These are phyloP conservation scores for Ganoderma sp. DNA, from an alignment of 1,284 basidiomycete species.

Conservation along the genomic window DNA sequence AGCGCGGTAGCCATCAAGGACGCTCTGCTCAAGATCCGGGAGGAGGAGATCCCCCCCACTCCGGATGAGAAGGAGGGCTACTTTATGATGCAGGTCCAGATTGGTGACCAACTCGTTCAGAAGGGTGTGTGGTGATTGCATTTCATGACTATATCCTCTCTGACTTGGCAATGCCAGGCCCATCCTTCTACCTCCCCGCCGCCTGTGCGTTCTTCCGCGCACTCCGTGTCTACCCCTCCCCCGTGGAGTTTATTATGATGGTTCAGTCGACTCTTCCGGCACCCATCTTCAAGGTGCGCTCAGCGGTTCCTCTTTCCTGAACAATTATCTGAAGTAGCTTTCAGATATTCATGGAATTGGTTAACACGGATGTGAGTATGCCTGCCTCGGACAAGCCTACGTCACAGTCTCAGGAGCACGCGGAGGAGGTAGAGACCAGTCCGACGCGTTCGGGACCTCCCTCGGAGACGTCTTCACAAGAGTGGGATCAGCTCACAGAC, in stretches of 20 bases:
- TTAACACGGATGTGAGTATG: slow-evolving; percentile 86
- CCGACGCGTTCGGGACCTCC: slow-evolving; percentile 68
- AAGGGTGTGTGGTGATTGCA: slow-evolving; percentile 62
- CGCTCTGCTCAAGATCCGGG: slow-evolving; percentile 66
- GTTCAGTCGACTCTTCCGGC: slow-evolving; percentile 93
- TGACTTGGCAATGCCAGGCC: slow-evolving; percentile 55
- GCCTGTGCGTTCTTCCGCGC: slow-evolving; percentile 94
- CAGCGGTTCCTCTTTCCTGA: slow-evolving; percentile 1
- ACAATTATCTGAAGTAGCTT: not conserved
- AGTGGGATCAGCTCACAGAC: slow-evolving; percentile 85
- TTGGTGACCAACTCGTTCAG: slow-evolving; percentile 85
- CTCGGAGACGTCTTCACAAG: slow-evolving; percentile 83
- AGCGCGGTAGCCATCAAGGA: slow-evolving; percentile 60
- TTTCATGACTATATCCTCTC: no score
- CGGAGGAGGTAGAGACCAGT: slow-evolving; percentile 55
- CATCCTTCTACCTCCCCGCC: slow-evolving; percentile 76
- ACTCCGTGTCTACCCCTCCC: slow-evolving; percentile 92
- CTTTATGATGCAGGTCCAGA: slow-evolving; percentile 89
- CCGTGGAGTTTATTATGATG: slow-evolving; percentile 90
- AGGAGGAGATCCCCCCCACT: slow-evolving; percentile 67
- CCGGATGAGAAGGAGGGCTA: slow-evolving; percentile 84
- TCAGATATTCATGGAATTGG: slow-evolving; percentile 87
- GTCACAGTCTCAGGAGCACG: slow-evolving; percentile 34
- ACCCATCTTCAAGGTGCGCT: slow-evolving; percentile 79
- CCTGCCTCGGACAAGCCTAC: slow-evolving; percentile 47